phyloP scores from a whole-genome alignment of 2,329 filamentous ascomycete genomes.

The Atkinsonella hypoxylon region DNA sequence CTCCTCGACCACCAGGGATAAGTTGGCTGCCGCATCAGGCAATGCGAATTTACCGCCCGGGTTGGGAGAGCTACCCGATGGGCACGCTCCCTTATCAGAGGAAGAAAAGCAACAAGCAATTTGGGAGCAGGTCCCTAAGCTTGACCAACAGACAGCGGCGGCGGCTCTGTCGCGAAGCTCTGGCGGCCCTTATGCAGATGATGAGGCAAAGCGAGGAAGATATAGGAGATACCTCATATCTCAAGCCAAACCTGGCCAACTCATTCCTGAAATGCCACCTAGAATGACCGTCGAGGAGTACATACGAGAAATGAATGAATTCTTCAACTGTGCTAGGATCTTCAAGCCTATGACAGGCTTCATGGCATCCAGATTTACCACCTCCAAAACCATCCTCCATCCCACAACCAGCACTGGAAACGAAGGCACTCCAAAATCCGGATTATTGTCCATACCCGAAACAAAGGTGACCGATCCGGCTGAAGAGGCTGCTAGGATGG shows the following conservation, averaged over 20 bases:
- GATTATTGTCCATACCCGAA: constrained; percentile 19
- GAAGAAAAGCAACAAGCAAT: constrained; percentile 49
- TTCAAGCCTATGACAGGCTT: constrained; percentile 86
- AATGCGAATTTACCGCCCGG: constrained; percentile 67
- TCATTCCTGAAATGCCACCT: constrained; percentile 37
- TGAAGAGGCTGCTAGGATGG: constrained; percentile 74
- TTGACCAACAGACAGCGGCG: constrained; percentile 55
- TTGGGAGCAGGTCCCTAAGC: constrained; percentile 45
- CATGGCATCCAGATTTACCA: constrained; percentile 90
- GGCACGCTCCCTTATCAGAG: constrained; percentile 47
- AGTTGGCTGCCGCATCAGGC: constrained; percentile 64
- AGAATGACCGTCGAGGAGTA: constrained; percentile 56
- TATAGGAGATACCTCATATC: constrained; percentile 76
- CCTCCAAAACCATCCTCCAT: constrained; percentile 39
- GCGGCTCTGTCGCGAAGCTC: constrained; percentile 55
- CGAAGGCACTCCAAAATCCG: constrained; percentile 8
- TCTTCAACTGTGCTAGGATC: constrained; percentile 51
- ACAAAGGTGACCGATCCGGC: constrained; percentile 50
- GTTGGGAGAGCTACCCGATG: constrained; percentile 58
- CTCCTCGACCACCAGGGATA: constrained; percentile 62
- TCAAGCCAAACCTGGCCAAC: constrained; percentile 36
- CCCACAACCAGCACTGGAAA: constrained; percentile 11
- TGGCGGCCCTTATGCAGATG: constrained; percentile 68
- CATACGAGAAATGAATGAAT: constrained; percentile 68
- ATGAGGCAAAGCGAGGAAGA: constrained; percentile 64